Evolutionary conservation across 495 filamentous ascomycete species (phyloP), one percentile per base, ranked within the genome.

Genomic region (Neurospora intermedia): DNA sequence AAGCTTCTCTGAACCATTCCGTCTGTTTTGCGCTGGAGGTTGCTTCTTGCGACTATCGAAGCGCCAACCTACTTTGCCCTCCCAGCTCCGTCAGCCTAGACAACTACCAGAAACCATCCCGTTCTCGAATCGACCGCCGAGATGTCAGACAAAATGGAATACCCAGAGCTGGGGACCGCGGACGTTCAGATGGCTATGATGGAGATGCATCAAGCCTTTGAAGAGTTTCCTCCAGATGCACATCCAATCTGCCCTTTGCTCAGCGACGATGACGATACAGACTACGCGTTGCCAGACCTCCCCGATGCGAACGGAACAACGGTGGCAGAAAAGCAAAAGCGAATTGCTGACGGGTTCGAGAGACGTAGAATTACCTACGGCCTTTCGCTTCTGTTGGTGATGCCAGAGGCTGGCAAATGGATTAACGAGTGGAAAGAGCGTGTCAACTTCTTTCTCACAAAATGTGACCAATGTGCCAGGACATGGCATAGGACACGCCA

Each of bases 401-500:
- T 90, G 45, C 88, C 91, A 15, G 87, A 89, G 62, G 88, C 90
- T 0, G 86, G 85, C 42, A 80, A 84, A 42, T 85, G 90, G 76
- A 85, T 90, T 69, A 78, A 82, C 59, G 89, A 89, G 79, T 87
- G 94, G 62, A 85, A 81, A 3, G 81, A 88, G 35, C 76, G 81
- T 5, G 78, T 82, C 62, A 81, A 85, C 54, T 48, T 42, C 31
- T 82, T 79, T 69, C 83, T 98, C 45, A 87, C 83, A 39, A 87
- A 83, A 43, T 98, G 94, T 82, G 91, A 96, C 75, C 84, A 88
- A 48, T 98, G 94, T 79, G 90, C 94, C 73, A 88, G 88, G 45
- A 88, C 89, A 48, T 98, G 94, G 82, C 93, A 98, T 82, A 90
- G 88, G 69, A 87, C 87, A 27, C 76, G 80, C 20, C 59, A 73